These are phyloP conservation scores for Hypoxylon intermedium DNA, from an alignment of 495 filamentous ascomycete genomes.

Conservation along the genomic window DNA sequence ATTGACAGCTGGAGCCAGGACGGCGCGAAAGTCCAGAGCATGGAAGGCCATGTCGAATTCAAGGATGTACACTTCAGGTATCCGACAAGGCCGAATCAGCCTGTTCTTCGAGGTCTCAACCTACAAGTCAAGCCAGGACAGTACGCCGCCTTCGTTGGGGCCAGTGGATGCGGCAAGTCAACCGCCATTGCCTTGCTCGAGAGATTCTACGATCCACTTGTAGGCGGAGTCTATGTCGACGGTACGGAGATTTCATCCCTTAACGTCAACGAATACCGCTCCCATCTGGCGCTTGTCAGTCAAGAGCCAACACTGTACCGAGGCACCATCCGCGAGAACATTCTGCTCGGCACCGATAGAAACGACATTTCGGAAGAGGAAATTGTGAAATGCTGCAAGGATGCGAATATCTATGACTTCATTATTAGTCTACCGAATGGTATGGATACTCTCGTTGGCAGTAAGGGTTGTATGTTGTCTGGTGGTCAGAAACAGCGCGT, in stretches of 20 bases:
- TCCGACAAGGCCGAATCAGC: constrained; percentile 59
- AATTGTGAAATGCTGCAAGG: constrained; percentile 64
- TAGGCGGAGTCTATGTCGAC: constrained; percentile 65
- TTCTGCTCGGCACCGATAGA: constrained; percentile 59
- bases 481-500: constrained; percentile 86
- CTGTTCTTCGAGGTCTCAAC: constrained; percentile 61
- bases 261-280: constrained; percentile 62
- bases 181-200: constrained; percentile 75
- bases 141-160: constrained; percentile 75
- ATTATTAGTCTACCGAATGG: constrained; percentile 69
- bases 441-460: constrained; percentile 69
- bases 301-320: constrained; percentile 69
- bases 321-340: constrained; percentile 67
- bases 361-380: constrained; percentile 58
- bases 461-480: constrained; percentile 70
- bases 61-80: constrained; percentile 69
- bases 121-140: constrained; percentile 70
- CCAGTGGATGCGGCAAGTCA: constrained; percentile 78
- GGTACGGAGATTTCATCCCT: constrained; percentile 58
- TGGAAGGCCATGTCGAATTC: constrained; percentile 63
- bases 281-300: constrained; percentile 65
- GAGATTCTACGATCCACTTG: constrained; percentile 68
- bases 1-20: no score
- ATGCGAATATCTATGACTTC: constrained; percentile 74
- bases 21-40: constrained; percentile 36